Base-by-base conservation (phyloP, 2,329 filamentous ascomycete species). In the Colletotrichum coccodes region DNA sequence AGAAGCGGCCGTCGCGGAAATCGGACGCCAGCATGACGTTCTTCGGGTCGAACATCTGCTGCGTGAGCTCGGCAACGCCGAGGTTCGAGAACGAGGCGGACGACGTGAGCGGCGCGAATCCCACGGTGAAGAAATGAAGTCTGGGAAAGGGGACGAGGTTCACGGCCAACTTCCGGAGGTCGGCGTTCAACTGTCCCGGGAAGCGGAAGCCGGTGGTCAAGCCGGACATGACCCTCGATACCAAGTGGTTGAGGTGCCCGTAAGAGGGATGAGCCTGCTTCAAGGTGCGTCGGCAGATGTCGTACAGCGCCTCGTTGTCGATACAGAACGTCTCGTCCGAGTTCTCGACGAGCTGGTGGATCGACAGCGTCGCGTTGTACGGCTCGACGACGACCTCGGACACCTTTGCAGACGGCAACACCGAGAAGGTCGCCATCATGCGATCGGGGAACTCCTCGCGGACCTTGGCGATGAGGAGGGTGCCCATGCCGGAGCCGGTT, bases 111-210 rank as follows among this genome's bases (percentile, higher is more conserved):
- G 96, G 96, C 84, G 96, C 95, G 83, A 98, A 99, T 83, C 96
- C 96, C 82, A 99, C 96, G 95, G 98, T 99, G 92, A 99, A 99
- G 92, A 99, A 99, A 87, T 99, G 96, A 73, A 99, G 93, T 94
- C 96, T 95, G 76, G 96, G 96, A 92, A 99, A 99, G 72, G 96
- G 96, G 85, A 99, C 96, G 87, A 99, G 98, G 93, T 99, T 99
- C 84, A 99, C 96, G 75, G 96, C 96, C 80, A 99, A 87, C 90
- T 99, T 99, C 87, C 96, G 94, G 75, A 99, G 93, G 83, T 99
- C 96, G 81, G 96, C 98, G 93, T 99, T 99, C 76, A 99, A 92
- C 90, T 99, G 96, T 82, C 96, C 96, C 63, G 96, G 96, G 93
- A 99, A 99, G 85, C 96, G 96, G 81, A 99, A 89, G 83, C 94